Conservation (phyloP, 805 yeast species). For the Suhomyces sp. region DNA sequence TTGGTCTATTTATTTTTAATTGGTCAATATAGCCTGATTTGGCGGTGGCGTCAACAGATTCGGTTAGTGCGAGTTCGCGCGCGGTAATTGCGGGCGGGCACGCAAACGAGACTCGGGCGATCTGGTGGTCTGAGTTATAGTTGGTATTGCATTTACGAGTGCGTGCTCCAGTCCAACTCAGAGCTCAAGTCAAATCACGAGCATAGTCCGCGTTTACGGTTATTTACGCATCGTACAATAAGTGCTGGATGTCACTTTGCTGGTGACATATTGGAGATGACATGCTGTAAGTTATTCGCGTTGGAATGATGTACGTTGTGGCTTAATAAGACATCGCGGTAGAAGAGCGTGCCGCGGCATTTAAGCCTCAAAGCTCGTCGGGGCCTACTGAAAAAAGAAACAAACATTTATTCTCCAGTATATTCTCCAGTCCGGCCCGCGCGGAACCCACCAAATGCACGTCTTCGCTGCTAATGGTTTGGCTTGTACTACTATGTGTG, state of each 20-base stretch:
- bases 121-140: neutral
- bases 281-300: neutral
- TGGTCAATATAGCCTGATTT: neutral
- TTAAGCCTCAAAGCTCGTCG: neutral
- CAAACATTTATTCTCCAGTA: neutral
- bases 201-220: neutral
- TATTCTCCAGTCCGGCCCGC: neutral
- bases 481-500: no score
- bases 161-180: neutral
- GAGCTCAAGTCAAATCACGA: neutral
- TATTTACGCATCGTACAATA: neutral
- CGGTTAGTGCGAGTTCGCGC: neutral
- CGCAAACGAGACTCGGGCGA: neutral
- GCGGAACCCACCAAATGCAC: neutral
- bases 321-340: neutral
- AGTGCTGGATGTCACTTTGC: no score
- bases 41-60: neutral
- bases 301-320: neutral
- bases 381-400: constrained; percentile 5
- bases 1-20: neutral
- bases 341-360: neutral
- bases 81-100: neutral
- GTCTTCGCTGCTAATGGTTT: neutral
- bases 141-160: neutral
- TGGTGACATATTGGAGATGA: no score